A percentile compares a stretch with the other conserved stretches of the same genome.
Evolutionary conservation across 2,329 filamentous ascomycete genomes (phyloP).

Genomic region (Ilyonectria mors-panacis): DNA sequence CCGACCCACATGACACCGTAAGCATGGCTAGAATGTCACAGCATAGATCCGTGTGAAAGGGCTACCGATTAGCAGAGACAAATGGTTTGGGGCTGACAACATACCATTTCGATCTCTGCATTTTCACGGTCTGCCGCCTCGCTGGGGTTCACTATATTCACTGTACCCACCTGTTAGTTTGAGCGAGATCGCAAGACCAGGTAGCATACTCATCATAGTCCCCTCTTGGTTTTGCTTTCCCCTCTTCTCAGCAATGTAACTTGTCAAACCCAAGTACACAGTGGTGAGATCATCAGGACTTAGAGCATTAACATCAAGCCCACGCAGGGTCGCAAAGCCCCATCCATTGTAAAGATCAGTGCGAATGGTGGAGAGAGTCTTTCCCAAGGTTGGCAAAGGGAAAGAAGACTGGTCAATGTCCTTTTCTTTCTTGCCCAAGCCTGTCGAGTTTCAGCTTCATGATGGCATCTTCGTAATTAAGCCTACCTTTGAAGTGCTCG

Average conservation of each 20-base stretch:
- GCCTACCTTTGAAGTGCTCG: conserved; percentile 17
- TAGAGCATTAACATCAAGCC: conserved; percentile 64
- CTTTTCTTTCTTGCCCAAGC: neutral
- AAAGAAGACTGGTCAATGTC: conserved; percentile 54
- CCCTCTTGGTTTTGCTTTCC: conserved; percentile 61
- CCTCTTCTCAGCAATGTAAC: conserved; percentile 66
- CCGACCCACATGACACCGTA: conserved; percentile 63
- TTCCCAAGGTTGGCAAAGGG: conserved; percentile 65
- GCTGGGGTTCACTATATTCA: too few species aligned
- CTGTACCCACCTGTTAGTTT: too few species aligned
- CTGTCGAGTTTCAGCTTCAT: too few species aligned
- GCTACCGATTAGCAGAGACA: too few species aligned
- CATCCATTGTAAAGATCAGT: conserved; percentile 66
- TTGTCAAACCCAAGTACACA: conserved; percentile 69
- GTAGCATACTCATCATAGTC: conserved; percentile 29
- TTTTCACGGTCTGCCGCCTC: too few species aligned
- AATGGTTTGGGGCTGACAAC: too few species aligned
- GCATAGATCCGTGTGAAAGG: conserved; percentile 68
- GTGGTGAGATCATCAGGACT: conserved; percentile 67
- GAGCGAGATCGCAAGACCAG: too few species aligned
- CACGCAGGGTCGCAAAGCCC: conserved; percentile 71
- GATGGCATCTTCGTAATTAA: too few species aligned
- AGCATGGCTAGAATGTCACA: conserved; percentile 47
- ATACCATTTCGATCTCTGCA: too few species aligned
- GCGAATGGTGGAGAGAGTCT: conserved; percentile 60